Evolutionary conservation across 1,284 basidiomycete species (phyloP).

Genomic region (Xanthoconium separans): DNA sequence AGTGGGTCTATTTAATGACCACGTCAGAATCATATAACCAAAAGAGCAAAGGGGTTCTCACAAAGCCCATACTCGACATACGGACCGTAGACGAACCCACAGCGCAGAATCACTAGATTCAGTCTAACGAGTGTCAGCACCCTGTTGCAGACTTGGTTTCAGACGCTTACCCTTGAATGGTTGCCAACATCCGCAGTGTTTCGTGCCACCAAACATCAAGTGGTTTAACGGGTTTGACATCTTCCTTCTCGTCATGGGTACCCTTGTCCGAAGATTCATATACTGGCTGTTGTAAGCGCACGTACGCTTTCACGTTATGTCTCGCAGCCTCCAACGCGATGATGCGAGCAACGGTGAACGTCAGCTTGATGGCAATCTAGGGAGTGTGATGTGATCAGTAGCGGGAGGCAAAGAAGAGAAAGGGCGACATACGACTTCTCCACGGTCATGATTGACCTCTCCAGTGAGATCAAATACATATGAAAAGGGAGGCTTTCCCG

Average conservation of each 20-base stretch:
- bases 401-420: constrained; percentile 1
- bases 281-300: constrained; percentile 79
- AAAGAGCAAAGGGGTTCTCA: constrained; percentile 35
- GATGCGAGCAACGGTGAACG: constrained; percentile 68
- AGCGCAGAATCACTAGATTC: constrained; percentile 77
- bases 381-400: constrained; percentile 11
- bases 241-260: constrained; percentile 69
- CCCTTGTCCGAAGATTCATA: constrained; percentile 76
- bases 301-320: constrained; percentile 71
- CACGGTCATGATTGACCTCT: constrained; percentile 75
- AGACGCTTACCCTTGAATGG: constrained; percentile 57
- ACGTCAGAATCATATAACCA: constrained; percentile 11
- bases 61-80: constrained; percentile 68
- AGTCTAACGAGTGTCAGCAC: constrained; percentile 46
- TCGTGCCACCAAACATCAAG: constrained; percentile 91
- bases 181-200: constrained; percentile 71
- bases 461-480: constrained; percentile 84
- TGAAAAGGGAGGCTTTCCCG: constrained; percentile 61
- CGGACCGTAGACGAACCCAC: constrained; percentile 74
- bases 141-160: not conserved
- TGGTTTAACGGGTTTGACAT: constrained; percentile 70
- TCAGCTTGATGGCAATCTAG: constrained; percentile 77
- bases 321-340: constrained; percentile 69
- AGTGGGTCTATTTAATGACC: constrained; percentile 39
- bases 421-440: constrained; percentile 59